Base-by-base conservation (phyloP, 208 protist genomes). In the Crithidia fasciculata region DNA sequence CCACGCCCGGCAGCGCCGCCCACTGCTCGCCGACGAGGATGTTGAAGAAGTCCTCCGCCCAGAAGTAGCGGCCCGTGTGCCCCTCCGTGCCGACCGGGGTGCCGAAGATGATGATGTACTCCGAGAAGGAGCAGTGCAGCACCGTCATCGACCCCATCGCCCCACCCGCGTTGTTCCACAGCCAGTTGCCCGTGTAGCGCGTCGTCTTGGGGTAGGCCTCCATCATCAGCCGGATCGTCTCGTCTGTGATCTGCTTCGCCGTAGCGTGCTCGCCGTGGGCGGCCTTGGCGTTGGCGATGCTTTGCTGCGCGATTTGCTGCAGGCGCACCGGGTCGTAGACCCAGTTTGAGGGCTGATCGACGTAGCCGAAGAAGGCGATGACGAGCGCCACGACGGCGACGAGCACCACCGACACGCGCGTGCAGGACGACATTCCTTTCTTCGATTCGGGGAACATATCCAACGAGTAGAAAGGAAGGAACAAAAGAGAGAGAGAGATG, bases 71-170 rank as follows among this genome's bases (percentile, higher is more conserved):
- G 57, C 95, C 95, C 13, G 87, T 90, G 90, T 97, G 91, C 36
- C 93, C 95, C 69, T 98, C 89, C 5, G 95, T 97, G 28, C 95
- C 93, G 13, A 94, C 78, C 6, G 89, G 53, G 2, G 93, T 92
- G 59, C 93, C 95, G 69, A 98, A 98, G 63, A 98, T 95, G 69
- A 98, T 97, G 59, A 98, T 56, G 85, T 97, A 97, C 86, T 98
- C 91, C 13, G 91, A 94, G 71, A 97, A 86, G 68, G 95, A 98
- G 80, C 82, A 88, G 77, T 95, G 91, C 58, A 95, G 86, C 37
- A 97, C 88, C 55, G 86, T 93, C 92, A 97, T 97, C 37, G 85
- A 80, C 60, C 95, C 93, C 95, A 98, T 98, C 9, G 93, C 93
- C 13, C 95, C 93, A 16, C 93, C 95, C 2, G 95, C 91, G 70